Conservation (phyloP, 306 rosid genomes). For the cucumber (Cucumis sativus) region Cucumber_9930_V3 NC_026657.2:37528501-37529000, state of each 20-base stretch:
- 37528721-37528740: not conserved
- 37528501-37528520: slow-evolving; percentile 87
- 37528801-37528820: not conserved
- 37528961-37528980: not conserved
- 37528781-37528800: not conserved
- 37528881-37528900: not conserved
- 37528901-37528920: not conserved
- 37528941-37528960: not conserved
- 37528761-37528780: not conserved
- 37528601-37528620: slow-evolving; percentile 63
- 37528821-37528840: not conserved
- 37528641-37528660: not conserved
- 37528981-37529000: not conserved
- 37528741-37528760: not conserved
- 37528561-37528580: slow-evolving; percentile 44
- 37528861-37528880: not conserved
- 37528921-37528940: not conserved
- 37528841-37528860: not conserved
- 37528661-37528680: not conserved
- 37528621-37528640: slow-evolving; percentile 42
- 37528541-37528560: slow-evolving; percentile 50
- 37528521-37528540: slow-evolving; percentile 56
- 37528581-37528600: slow-evolving; percentile 42
- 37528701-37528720: not conserved
- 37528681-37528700: not conserved